Evolutionary conservation across 345 rosid genomes (phyloP), one percentile per base, ranked within the genome.

Genomic region (Citrus reticulata): DNA sequence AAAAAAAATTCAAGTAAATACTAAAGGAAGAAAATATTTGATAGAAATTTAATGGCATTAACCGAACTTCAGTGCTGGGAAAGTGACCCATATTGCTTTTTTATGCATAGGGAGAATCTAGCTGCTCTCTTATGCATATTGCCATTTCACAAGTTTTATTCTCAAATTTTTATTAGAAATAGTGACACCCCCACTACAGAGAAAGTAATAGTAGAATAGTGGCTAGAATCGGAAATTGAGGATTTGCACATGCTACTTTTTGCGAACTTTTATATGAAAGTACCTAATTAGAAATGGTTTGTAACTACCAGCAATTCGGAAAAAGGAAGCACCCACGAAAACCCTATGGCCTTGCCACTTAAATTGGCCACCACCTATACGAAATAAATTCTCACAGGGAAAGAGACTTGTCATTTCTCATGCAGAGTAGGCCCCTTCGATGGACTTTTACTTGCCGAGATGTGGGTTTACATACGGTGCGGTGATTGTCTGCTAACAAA

Each of bases 371-470:
- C 42, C 69, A 72, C 62, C 83, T 10, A 74, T 60, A 25, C 9
- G 25, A 65, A 73, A 77, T 37, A 20, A 46, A 66, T 42, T 65
- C 20, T 80, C 34, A 37, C 5, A 35, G 13, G 22, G 35, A 59
- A 77, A 57, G 39, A 51, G 83, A 63, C 62, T 55, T 22, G 64
- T 27, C 24, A 35, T 37, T 60, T 76, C 81, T 51, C 62, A n/a
- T 49, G 62, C 74, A 58, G 25, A 7, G 46, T 51, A 61, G 40
- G 49, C 70, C 49, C 70, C 7, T 25, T 1, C 1, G 2, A 32
- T 40, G 42, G 42, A 42, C 42, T 25, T 37, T 74, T 1, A 5
- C 40, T n/a, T 3, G 13, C 55, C 73, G 22, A 14, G 58, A 25
- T 37, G 55, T 7, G 27, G 20, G 72, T n/a, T 40, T 9, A 17